A percentile compares a stretch with the other conserved stretches of the same genome.
Evolutionary conservation across 108 stramenopile species (phyloP).

Genomic region (Conticribra weissflogii): DNA sequence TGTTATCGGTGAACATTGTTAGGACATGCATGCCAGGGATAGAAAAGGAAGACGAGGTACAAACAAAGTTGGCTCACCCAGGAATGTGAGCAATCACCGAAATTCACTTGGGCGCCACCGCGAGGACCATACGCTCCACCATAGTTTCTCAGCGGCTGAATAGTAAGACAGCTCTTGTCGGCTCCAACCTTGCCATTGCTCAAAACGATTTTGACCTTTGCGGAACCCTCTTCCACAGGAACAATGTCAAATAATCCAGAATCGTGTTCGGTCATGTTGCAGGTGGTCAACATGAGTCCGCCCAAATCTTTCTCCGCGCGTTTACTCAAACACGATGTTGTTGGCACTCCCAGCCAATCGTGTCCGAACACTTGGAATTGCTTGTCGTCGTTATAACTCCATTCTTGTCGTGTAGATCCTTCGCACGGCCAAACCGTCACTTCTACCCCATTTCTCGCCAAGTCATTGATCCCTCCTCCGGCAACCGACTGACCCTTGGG

Average conservation of each 20-base stretch:
- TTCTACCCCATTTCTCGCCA: conserved; percentile 84
- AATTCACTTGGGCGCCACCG: conserved; percentile 74
- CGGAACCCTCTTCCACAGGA: conserved; percentile 1
- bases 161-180: conserved; percentile 51
- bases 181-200: conserved; percentile 27
- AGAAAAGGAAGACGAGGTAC: background rate
- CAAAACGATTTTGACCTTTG: conserved; percentile 23
- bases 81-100: conserved; percentile 60
- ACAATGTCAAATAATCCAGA: conserved; percentile 60
- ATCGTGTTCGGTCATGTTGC: conserved; percentile 38
- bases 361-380: conserved; percentile 72
- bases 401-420: conserved; percentile 85
- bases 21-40: no score
- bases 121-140: conserved; percentile 82
- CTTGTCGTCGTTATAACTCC: conserved; percentile 51
- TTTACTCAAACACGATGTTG: conserved; percentile 62
- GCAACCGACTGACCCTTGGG: conserved; percentile 61
- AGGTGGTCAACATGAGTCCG: conserved; percentile 57
- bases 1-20: no score
- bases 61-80: conserved; percentile 13
- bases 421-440: conserved; percentile 87
- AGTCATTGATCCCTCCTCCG: conserved; percentile 82
- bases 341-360: conserved; percentile 79
- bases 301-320: conserved; percentile 50
- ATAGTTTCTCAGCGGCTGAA: conserved; percentile 53